Percentiles rank a stretch among this genome's conserved stretches.
Conservation (phyloP, 2,329 filamentous ascomycete species). For the Arthrobotrys megalospora region DNA sequence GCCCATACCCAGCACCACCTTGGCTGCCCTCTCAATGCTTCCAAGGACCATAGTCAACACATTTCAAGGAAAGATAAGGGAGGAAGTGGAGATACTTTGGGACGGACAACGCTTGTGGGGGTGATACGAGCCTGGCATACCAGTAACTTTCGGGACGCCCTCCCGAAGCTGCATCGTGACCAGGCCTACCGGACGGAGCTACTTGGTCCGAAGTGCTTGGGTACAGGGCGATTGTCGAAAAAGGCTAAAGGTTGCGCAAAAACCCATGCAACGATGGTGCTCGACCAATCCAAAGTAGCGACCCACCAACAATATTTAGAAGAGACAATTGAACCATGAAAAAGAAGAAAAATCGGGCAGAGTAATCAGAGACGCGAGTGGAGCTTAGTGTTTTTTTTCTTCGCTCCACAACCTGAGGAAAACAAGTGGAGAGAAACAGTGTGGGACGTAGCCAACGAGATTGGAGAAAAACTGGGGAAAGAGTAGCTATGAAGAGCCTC, state of each 20-base stretch:
- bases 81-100: slow-evolving; percentile 42
- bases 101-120: slow-evolving; percentile 36
- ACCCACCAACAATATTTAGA: slow-evolving; percentile 46
- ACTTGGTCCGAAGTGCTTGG: slow-evolving; percentile 61
- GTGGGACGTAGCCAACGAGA: slow-evolving; percentile 15
- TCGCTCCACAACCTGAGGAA: slow-evolving; percentile 17
- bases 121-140: slow-evolving; percentile 31
- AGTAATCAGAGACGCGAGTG: slow-evolving; percentile 36
- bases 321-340: slow-evolving; percentile 27
- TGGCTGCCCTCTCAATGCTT: slow-evolving; percentile 10
- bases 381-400: slow-evolving; percentile 25
- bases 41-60: slow-evolving; percentile 44
- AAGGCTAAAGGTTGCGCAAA: slow-evolving; percentile 61
- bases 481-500: slow-evolving; percentile 21
- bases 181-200: slow-evolving; percentile 52
- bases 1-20: slow-evolving; percentile 51
- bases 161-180: slow-evolving; percentile 53
- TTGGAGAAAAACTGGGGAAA: slow-evolving; percentile 30
- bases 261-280: slow-evolving; percentile 30
- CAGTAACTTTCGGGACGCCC: slow-evolving; percentile 58
- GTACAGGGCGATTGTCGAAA: slow-evolving; percentile 50
- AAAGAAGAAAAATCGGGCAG: slow-evolving; percentile 37
- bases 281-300: slow-evolving; percentile 31
- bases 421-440: slow-evolving; percentile 37
- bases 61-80: slow-evolving; percentile 59